Evolutionary conservation across 257 asterid species (phyloP).

Genomic region (Solanum etuberosum): DNA sequence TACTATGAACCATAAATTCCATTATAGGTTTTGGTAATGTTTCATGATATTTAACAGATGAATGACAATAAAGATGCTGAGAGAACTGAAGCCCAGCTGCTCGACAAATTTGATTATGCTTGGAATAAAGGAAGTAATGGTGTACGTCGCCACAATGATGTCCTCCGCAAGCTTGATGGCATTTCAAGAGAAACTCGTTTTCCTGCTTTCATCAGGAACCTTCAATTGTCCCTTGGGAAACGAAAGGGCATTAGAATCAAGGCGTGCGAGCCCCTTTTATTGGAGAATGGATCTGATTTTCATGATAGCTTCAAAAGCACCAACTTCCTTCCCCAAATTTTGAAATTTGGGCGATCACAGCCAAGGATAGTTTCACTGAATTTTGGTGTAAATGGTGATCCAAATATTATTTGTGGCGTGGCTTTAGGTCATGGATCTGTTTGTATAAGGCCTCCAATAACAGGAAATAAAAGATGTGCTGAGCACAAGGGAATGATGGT

Average conservation of each 20-base stretch:
- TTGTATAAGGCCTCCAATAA: conserved; percentile 48
- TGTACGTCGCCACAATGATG: conserved; percentile 55
- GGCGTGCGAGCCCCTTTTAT: conserved; percentile 14
- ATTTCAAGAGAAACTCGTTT: conserved; percentile 26
- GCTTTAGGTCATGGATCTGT: conserved; percentile 51
- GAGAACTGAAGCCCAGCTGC: conserved; percentile 68
- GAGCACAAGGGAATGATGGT: conserved; percentile 83
- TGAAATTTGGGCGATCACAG: conserved; percentile 42
- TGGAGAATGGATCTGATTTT: conserved; percentile 16
- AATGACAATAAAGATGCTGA: conserved; percentile 62
- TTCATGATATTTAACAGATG: conserved; percentile 34
- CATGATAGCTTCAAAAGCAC: conserved; percentile 7
- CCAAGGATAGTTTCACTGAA: conserved; percentile 18
- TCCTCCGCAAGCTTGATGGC: conserved; percentile 30
- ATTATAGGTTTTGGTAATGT: not conserved
- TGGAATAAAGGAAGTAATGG: conserved; percentile 89
- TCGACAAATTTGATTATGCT: conserved; percentile 72
- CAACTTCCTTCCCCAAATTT: conserved; percentile 23
- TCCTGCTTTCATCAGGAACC: conserved; percentile 30
- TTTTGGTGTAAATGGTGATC: conserved; percentile 1
- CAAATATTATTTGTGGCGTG: conserved; percentile 52
- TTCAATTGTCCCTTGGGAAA: conserved; percentile 30
- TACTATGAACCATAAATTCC: not conserved
- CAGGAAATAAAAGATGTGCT: conserved; percentile 73
- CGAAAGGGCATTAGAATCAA: conserved; percentile 52